phyloP scores from a whole-genome alignment of 805 yeast genomes.

The Metschnikowia santaceciliae region DNA sequence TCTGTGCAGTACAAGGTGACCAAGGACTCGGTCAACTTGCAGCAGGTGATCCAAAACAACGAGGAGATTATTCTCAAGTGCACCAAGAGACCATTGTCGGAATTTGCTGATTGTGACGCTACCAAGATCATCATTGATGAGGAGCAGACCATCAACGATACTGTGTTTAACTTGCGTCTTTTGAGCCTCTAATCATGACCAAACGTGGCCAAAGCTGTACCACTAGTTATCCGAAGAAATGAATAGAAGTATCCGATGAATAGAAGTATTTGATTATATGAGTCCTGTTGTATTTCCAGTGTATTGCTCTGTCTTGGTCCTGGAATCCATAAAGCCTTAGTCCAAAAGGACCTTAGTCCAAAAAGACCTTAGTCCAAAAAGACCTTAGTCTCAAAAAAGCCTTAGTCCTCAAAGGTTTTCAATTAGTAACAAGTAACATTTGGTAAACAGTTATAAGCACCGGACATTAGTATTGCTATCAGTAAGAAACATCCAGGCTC shows the following conservation, averaged over 20 bases:
- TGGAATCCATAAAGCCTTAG: too few relatives aligned
- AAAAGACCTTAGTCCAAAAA: too few relatives aligned
- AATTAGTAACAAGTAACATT: too few relatives aligned
- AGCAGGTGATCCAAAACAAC: conserved; percentile 59
- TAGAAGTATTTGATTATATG: not conserved
- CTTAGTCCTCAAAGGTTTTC: too few relatives aligned
- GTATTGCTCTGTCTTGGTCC: too few relatives aligned
- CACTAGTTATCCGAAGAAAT: not conserved
- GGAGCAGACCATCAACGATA: conserved; percentile 74
- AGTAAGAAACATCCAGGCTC: too few relatives aligned
- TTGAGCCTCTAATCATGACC: conserved; percentile 48
- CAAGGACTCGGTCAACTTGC: conserved; percentile 64
- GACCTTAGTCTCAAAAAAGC: too few relatives aligned
- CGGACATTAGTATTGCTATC: too few relatives aligned
- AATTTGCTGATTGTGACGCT: conserved; percentile 39
- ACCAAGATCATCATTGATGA: conserved; percentile 65
- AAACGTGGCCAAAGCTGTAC: not conserved
- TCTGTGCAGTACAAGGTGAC: conserved; percentile 71
- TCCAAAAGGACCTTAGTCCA: too few relatives aligned
- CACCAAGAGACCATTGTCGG: conserved; percentile 60
- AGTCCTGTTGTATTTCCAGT: not conserved
- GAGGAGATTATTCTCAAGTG: conserved; percentile 69
- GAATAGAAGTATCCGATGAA: not conserved
- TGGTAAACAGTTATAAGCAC: too few relatives aligned
- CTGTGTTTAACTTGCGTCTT: conserved; percentile 73